Evolutionary conservation across 1,139 yeast species (phyloP), one percentile per base, ranked within the genome.

Genomic region (Yamadazyma atmosphaerica): DNA sequence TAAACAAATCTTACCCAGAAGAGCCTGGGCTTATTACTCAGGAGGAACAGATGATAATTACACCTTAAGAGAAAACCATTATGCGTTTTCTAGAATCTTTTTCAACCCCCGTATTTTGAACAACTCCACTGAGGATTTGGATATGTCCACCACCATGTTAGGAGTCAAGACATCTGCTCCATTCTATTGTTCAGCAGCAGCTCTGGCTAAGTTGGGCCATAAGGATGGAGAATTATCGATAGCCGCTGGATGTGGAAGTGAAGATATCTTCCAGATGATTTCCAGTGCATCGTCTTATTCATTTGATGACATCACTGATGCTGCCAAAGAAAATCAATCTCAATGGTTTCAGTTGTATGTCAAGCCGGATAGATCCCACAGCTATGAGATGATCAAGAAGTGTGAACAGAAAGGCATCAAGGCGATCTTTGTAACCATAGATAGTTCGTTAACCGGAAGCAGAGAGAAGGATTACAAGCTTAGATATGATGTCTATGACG

Each of bases 31-130:
- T 6, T 88, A 88, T 61, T 88, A 86, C 58, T 81, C 90, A 2
- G 81, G 88, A 22, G 96, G 89, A 11, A 73, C 92, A n/a, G 95
- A 87, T 56, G 96, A 88, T 59, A 96, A 88, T 62, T 76, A 88
- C 46, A 72, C 94, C 2, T 60, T 85, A 60, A 74, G 96, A 47
- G 95, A 87, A 56, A 88, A 88, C 64, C 95, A 86, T 55, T 70
- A 79, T 43, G 90, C 95, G 1, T 88, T 74, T 63, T 90, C 83
- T 50, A 72, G 94, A 40, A 75, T 87, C 38, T 87, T 83, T 66
- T 87, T 88, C 70, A 79, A 82, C 44, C 96, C 96, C 18, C 72
- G 74, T 39, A 71, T 86, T 11, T 67, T 87, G 40, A 84, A 85
- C 5, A 86, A 85, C 52, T 89, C 80, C 14, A 55, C 61, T 19